Conservation (phyloP, 139 green algal species). For the Chlorella sp. region DNA sequence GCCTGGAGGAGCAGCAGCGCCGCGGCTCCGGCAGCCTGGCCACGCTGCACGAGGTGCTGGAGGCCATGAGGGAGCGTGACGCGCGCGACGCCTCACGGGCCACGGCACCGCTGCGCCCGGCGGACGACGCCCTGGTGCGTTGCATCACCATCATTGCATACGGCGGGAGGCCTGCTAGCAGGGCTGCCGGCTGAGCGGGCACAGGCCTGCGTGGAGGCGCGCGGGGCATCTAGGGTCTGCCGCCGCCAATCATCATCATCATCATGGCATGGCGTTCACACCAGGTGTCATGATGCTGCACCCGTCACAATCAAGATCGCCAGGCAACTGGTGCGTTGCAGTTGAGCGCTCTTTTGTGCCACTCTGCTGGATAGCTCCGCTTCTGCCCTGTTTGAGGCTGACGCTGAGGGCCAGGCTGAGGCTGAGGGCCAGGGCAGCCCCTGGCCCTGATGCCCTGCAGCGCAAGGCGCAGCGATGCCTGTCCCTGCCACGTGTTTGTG, state of each 20-base stretch:
- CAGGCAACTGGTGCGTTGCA: too few species aligned
- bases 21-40: neutral
- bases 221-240: neutral
- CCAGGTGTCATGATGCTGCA: neutral
- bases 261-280: neutral
- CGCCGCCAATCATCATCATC: neutral
- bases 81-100: neutral
- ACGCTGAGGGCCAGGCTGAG: too few species aligned
- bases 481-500: too few species aligned
- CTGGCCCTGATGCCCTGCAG: too few species aligned
- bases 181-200: slow-evolving; percentile 34
- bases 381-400: too few species aligned
- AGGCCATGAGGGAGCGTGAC: slow-evolving; percentile 6
- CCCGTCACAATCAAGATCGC: neutral
- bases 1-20: neutral
- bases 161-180: slow-evolving; percentile 51
- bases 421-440: too few species aligned
- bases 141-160: too few species aligned
- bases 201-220: neutral
- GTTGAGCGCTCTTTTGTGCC: too few species aligned
- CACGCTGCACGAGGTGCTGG: neutral
- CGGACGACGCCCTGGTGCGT: slow-evolving; percentile 1
- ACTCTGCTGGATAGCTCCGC: too few species aligned
- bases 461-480: too few species aligned
- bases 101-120: neutral